Base-by-base conservation (phyloP, 768 basidiomycete genomes). In the Lactarius sp. region DNA sequence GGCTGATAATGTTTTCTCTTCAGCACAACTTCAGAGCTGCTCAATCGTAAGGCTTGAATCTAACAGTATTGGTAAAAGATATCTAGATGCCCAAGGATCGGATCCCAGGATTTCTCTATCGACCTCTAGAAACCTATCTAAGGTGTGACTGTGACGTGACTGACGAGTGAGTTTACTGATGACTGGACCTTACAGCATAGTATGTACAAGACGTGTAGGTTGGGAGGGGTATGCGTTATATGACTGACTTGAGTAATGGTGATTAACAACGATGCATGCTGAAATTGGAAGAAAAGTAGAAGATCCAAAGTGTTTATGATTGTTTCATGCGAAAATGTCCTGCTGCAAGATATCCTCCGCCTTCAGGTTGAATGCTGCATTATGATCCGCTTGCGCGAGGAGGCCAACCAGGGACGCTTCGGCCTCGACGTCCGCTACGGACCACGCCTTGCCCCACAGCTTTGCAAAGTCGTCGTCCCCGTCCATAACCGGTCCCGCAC, bases 261-360 rank as follows among this genome's bases (percentile, higher is more conserved):
- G n/a, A 20, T 46, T 6, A 16, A 46, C n/a, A 16, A 46, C 46
- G n/a, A 46, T 20, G n/a, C 46, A 20, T 46, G 18, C n/a, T 46
- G 9, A n/a, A n/a, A n/a, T n/a, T 6, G 20, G 8, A 46, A 46
- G n/a, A 46, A 20, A 20, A 14, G 41, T 41, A 44, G 4, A 44
- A 6, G 42, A 18, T 18, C 4, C 9, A n/a, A 5, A n/a, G 22
- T 22, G 22, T 22, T 22, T 16, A 42, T 42, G 2, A 37, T 10
- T 39, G 10, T 22, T 49, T 60, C 49, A 60, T 50, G 47, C 54
- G 33, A 64, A 64, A 20, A 60, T 60, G 42, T 60, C 63, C 22
- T 54, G 54, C 4, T 60, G 63, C 33, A 64, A 33, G 46, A 60
- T 60, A 39, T 65, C 59, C 49, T 64, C 63, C 4, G 63, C 63